Evolutionary conservation across 495 filamentous ascomycete genomes (phyloP).

Genomic region (Penicillium psychrofluorescens): DNA sequence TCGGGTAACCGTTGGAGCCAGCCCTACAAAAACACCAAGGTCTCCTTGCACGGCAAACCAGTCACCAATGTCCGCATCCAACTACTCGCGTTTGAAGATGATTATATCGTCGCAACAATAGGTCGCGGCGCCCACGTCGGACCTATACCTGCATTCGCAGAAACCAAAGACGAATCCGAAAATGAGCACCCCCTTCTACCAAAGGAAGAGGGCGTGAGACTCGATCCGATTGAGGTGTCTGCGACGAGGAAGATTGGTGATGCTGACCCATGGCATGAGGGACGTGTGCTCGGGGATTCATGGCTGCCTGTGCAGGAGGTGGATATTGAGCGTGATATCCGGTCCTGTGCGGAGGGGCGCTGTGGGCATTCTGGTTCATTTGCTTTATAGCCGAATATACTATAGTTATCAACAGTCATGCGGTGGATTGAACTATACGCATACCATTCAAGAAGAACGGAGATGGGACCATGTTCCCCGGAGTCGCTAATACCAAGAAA

Average conservation of each 20-base stretch:
- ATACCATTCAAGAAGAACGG: too few relatives aligned
- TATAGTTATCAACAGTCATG: too few relatives aligned
- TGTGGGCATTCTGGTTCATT: slow-evolving; percentile 6
- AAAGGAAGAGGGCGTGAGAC: too few relatives aligned
- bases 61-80: slow-evolving; percentile 53
- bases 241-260: too few relatives aligned
- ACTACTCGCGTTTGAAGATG: slow-evolving; percentile 50
- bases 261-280: slow-evolving; percentile 11
- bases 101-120: slow-evolving; percentile 57
- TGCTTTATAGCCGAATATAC: too few relatives aligned
- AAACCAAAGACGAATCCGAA: too few relatives aligned
- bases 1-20: slow-evolving; percentile 34
- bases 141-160: background rate
- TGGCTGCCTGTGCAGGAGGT: slow-evolving; percentile 23
- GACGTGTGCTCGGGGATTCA: slow-evolving; percentile 8
- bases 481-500: too few relatives aligned
- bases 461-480: too few relatives aligned
- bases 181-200: too few relatives aligned
- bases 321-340: slow-evolving; percentile 18
- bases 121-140: slow-evolving; percentile 29
- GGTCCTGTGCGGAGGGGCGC: slow-evolving; percentile 16
- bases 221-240: too few relatives aligned
- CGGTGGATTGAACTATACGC: too few relatives aligned
- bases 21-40: slow-evolving; percentile 42
- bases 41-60: slow-evolving; percentile 39